Evolutionary conservation across 1,284 basidiomycete genomes (phyloP).

Genomic region (Mycosarcoma mackinlayi): DNA sequence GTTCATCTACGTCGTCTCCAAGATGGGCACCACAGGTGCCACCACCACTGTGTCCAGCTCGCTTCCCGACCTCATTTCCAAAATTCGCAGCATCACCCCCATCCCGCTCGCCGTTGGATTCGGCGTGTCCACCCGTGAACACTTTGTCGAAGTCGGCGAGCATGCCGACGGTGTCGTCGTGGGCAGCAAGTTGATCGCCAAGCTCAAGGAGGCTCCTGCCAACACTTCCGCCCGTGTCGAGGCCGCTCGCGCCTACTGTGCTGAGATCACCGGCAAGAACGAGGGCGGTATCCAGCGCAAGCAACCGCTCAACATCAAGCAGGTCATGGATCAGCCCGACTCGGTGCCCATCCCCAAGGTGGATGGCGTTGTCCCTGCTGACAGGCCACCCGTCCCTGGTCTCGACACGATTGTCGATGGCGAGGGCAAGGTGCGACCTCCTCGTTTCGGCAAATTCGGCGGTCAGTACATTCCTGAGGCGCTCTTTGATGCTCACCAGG

Average conservation of each 20-base stretch:
- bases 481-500: conserved; percentile 86
- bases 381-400: conserved; percentile 51
- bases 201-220: conserved; percentile 75
- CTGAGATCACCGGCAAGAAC: conserved; percentile 74
- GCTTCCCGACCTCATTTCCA: conserved; percentile 66
- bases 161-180: conserved; percentile 91
- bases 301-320: conserved; percentile 55
- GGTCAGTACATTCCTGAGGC: conserved; percentile 97
- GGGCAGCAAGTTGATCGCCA: conserved; percentile 83
- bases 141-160: conserved; percentile 86
- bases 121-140: conserved; percentile 89
- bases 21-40: conserved; percentile 99
- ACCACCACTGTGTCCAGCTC: conserved; percentile 74
- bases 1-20: conserved; percentile 86
- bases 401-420: conserved; percentile 55
- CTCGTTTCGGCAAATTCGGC: conserved; percentile 92
- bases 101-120: conserved; percentile 95
- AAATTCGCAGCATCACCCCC: conserved; percentile 71
- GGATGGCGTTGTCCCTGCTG: conserved; percentile 55
- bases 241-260: conserved; percentile 71
- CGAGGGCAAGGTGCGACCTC: conserved; percentile 71
- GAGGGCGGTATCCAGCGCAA: conserved; percentile 60
- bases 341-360: conserved; percentile 57
- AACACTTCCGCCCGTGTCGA: conserved; percentile 70
- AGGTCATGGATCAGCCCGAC: conserved; percentile 50